These are phyloP conservation scores for Monosporascus sp. DNA, from an alignment of 2,329 filamentous ascomycete genomes.

Conservation along the genomic window DNA sequence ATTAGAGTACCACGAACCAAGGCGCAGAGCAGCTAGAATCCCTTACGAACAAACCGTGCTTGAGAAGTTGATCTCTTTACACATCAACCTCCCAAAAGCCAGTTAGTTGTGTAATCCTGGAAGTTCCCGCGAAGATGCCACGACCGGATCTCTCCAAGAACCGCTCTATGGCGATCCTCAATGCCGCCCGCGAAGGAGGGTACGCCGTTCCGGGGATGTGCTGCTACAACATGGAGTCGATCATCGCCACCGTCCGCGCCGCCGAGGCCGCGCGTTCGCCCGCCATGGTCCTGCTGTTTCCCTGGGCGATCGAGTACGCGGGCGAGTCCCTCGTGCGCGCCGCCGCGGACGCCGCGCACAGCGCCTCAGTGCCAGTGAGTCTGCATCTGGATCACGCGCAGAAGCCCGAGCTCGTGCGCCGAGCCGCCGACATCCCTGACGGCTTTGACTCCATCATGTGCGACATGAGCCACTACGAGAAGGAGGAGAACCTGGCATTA, in stretches of 20 bases:
- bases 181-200: conserved; percentile 47
- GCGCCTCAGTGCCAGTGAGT: conserved; percentile 53
- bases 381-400: conserved; percentile 65
- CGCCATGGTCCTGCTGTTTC: conserved; percentile 68
- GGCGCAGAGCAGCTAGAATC: too few relatives aligned
- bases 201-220: conserved; percentile 59
- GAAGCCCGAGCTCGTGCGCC: conserved; percentile 55
- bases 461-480: conserved; percentile 70
- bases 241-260: conserved; percentile 62
- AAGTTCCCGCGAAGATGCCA: conserved; percentile 22
- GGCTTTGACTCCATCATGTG: conserved; percentile 71
- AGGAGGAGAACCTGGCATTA: conserved; percentile 61
- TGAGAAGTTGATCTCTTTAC: background rate
- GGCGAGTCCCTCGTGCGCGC: conserved; percentile 49
- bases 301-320: conserved; percentile 66
- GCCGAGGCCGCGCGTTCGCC: conserved; percentile 63
- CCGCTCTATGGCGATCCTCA: conserved; percentile 50
- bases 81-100: background rate
- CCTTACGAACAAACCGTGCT: too few relatives aligned
- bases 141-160: conserved; percentile 38
- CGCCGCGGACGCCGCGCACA: conserved; percentile 50
- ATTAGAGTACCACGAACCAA: background rate
- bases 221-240: conserved; percentile 64
- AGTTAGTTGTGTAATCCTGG: background rate
- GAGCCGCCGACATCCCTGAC: conserved; percentile 51